Conservation (phyloP, 805 yeast genomes). For the Priceomyces carsonii region DNA sequence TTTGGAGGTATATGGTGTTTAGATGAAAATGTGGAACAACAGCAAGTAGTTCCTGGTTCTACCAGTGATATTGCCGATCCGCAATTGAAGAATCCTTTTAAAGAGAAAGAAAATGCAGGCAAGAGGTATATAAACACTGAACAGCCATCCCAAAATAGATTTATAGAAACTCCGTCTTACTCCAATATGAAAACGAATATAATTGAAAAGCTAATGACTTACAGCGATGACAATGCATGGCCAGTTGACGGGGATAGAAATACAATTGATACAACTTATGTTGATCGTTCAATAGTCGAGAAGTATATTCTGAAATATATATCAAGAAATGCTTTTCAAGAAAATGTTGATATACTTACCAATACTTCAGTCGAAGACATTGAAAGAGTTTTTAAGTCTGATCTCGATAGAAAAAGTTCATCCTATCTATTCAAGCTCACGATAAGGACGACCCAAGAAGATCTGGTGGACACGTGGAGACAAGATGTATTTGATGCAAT, state of each 20-base stretch:
- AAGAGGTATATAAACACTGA: slow-evolving; percentile 10
- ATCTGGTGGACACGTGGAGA: slow-evolving; percentile 35
- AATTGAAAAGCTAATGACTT: slow-evolving; percentile 48
- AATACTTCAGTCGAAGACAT: slow-evolving; percentile 43
- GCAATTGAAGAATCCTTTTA: slow-evolving; percentile 27
- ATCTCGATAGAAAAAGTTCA: slow-evolving; percentile 2
- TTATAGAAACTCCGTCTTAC: slow-evolving; percentile 31
- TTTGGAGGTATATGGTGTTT: slow-evolving; percentile 48
- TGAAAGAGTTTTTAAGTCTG: slow-evolving; percentile 12
- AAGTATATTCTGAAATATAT: slow-evolving; percentile 31
- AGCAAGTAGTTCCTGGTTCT: slow-evolving; percentile 22
- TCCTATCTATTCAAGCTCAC: slow-evolving; percentile 20
- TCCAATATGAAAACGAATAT: slow-evolving; percentile 37
- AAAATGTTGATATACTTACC: slow-evolving; percentile 22
- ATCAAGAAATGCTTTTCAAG: slow-evolving; percentile 15
- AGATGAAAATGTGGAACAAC: slow-evolving; percentile 21
- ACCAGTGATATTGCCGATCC: slow-evolving; percentile 25
- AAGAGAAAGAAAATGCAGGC: slow-evolving; percentile 1
- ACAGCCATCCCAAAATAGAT: slow-evolving; percentile 24
- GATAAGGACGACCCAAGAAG: slow-evolving; percentile 15
- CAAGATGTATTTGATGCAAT: slow-evolving; percentile 41
- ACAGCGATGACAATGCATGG: slow-evolving; percentile 42
- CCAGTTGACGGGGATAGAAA: slow-evolving; percentile 17
- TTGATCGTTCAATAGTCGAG: slow-evolving; percentile 25
- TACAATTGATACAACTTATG: slow-evolving; percentile 23